Evolutionary conservation across 2,329 filamentous ascomycete genomes (phyloP), one percentile per base, ranked within the genome.

Genomic region (Trichoderma gracile): DNA sequence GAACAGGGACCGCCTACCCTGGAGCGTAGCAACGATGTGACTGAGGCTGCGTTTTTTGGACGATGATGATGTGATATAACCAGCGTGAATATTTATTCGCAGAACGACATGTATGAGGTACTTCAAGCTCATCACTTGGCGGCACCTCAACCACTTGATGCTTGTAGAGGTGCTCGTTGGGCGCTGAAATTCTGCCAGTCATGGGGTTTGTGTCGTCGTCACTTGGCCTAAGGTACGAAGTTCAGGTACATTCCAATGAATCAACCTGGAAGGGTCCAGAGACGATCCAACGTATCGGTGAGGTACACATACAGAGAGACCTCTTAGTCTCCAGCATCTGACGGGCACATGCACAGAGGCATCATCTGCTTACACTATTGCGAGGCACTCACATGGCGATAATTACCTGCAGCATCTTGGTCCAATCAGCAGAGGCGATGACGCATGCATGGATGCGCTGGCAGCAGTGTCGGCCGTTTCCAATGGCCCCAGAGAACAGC

Each of bases 361-460:
- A 62, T 62, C 58, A 62, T 62, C 33, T 38, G 33, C 33, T 38
- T 38, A 38, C 10, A 14, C 3, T 33, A 33, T n/a, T n/a, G n/a
- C n/a, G n/a, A n/a, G n/a, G n/a, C 30, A 25, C 49, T 7, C 19
- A 53, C 49, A 62, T 62, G 49, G 46, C 19, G 30, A 52, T 60
- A 52, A 60, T 62, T 62, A 33, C 58, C 47, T 62, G 58, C 58
- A 62, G 30, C n/a, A 15, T 9, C 23, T 25, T n/a, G 9, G 40
- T 14, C 56, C 30, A 59, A 59, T 59, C 56, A 59, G 56, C 33
- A 14, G 56, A 43, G 43, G 27, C 15, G 14, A 5, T 25, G 19
- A 25, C 56, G 58, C 58, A 53, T 54, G 58, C 58, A 53, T 62
- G 58, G 40, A 54, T 62, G 58, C 58, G 58, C n/a, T 62, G 58